A percentile compares a stretch with the other conserved stretches of the same genome.
phyloP scores from a whole-genome alignment of 2,329 filamentous ascomycete species.

The Exophiala viscosa region DNA sequence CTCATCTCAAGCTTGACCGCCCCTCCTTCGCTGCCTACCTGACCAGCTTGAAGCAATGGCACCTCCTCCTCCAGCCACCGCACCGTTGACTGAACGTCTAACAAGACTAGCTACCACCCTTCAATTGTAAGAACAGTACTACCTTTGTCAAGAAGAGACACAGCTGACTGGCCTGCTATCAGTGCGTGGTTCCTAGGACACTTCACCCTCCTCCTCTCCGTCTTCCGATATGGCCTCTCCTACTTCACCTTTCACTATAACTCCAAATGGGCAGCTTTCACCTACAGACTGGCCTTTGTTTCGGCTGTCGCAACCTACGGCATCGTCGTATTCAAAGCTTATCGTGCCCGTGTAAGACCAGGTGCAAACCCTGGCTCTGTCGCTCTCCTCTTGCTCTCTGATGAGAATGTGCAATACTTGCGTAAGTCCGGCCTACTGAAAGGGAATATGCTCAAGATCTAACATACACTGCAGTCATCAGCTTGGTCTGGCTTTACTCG shows the following conservation, averaged over 20 bases:
- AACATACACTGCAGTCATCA: slow-evolving; percentile 63
- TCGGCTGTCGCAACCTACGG: slow-evolving; percentile 90
- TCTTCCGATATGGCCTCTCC: slow-evolving; percentile 77
- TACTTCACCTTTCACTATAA: slow-evolving; percentile 88
- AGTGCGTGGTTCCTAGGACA: slow-evolving; percentile 61
- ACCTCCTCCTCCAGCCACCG: slow-evolving; percentile 66
- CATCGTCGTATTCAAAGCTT: slow-evolving; percentile 97
- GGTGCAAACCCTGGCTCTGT: slow-evolving; percentile 36
- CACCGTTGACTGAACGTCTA: slow-evolving; percentile 71
- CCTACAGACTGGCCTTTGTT: slow-evolving; percentile 86
- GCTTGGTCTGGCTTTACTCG: slow-evolving; percentile 88
- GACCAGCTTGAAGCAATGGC: slow-evolving; percentile 51
- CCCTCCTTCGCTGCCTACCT: slow-evolving; percentile 9
- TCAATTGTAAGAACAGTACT: slow-evolving; percentile 56
- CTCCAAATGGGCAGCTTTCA: slow-evolving; percentile 70
- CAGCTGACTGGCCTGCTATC: slow-evolving; percentile 74
- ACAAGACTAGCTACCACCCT: slow-evolving; percentile 79
- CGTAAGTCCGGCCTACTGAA: slow-evolving; percentile 55
- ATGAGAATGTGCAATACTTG: slow-evolving; percentile 98
- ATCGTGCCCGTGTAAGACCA: slow-evolving; percentile 72
- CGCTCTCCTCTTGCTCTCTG: slow-evolving; percentile 64
- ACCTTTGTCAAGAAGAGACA: slow-evolving; percentile 35
- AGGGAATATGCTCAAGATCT: slow-evolving; percentile 6
- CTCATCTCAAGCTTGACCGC: slow-evolving; percentile 15
- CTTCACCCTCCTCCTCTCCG: slow-evolving; percentile 76